Evolutionary conservation across 257 asterid genomes (phyloP), one percentile per base, ranked within the genome.

Genomic region (Coffea eugenioides): DNA sequence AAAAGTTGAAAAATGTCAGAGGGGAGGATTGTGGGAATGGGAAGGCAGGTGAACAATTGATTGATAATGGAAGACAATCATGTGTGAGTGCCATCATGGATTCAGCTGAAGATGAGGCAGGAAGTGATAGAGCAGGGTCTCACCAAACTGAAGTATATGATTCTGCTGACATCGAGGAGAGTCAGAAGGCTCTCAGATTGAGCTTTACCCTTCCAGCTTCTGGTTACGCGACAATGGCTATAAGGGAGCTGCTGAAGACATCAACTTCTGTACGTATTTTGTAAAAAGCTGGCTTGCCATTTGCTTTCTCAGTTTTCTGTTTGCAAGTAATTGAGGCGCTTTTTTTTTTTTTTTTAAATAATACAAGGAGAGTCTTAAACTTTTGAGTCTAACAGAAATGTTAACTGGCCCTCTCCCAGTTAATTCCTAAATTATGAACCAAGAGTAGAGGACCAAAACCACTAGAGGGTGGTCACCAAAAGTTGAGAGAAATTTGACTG

Each of bases 161-260:
- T 46, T 82, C 76, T 68, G 41, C 71, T 64, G 87, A 83, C 85
- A 69, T 84, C 66, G 79, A 70, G 69, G 91, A 83, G 84, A 84
- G 72, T 78, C 94, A 89, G 77, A 88, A 64, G 80, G 99, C 98
- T 81, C 95, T 96, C 79, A 91, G 89, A 89, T 80, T 96, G 92
- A 85, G 93, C 88, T 94, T 96, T 84, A 96, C 92, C 74, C 93
- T 96, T 71, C 96, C 98, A 75, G 73, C 99, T 81, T 96, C 99
- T 87, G 90, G 91, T 85, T 96, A 96, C 82, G 99, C 99, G 82
- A 96, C 99, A 79, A 96, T 96, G 98, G 99, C 99, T 77, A 89
- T 96, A 84, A 89, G 99, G 88, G 99, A 96, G 88, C 91, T 96
- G 79, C 90, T 94, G 84, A 94, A 94, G 89, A 89, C 93, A 78